Base-by-base conservation (phyloP, 495 filamentous ascomycete species). In the Penicillium lagena region DNA sequence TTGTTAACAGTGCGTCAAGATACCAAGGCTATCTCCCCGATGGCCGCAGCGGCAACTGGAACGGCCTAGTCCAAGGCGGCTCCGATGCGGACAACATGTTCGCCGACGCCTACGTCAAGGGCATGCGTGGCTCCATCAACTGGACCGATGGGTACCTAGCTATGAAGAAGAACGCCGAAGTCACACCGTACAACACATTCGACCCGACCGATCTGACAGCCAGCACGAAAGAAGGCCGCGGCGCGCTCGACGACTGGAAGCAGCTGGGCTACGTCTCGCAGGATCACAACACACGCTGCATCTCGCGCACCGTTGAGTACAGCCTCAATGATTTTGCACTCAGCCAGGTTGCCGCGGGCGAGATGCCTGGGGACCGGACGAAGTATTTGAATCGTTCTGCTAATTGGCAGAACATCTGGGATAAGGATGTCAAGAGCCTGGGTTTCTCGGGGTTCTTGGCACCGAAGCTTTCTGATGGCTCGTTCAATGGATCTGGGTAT, bases 291-390 rank as follows among this genome's bases (percentile, higher is more conserved):
- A 86, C 85, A 2, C 71, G 85, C 17, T 80, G 74, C 51, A 75
- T 89, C 34, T 84, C 80, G 1, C 71, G 83, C 3, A 87, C 82
- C 0, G 72, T 87, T 0, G 85, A 87, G 56, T 87, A 89, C 59
- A 75, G 77, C 37, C 84, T 87, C 43, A 83, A 87, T 60, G 85
- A 89, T 59, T 89, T 84, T 55, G 76, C 75, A 35, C 74, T 89
- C 35, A 66, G 80, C 9, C 75, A 83, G 51, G 76, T 86, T 46
- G 75, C 82, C 33, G 73, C 80, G 39, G 66, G 82, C 4, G 76
- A 75, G 12, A 76, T 73, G 42, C 59, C 55, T 0, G 73, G 77
- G 45, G 79, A 84, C 36, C 62, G 65, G 33, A 53, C 64, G 35
- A 85, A 83, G 46, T 85, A 85, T 56, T 57, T 67, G 33, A 60